These are phyloP conservation scores for Coniochaeta ligniaria DNA, from an alignment of 2,329 filamentous ascomycete species.

Conservation along the genomic window DNA sequence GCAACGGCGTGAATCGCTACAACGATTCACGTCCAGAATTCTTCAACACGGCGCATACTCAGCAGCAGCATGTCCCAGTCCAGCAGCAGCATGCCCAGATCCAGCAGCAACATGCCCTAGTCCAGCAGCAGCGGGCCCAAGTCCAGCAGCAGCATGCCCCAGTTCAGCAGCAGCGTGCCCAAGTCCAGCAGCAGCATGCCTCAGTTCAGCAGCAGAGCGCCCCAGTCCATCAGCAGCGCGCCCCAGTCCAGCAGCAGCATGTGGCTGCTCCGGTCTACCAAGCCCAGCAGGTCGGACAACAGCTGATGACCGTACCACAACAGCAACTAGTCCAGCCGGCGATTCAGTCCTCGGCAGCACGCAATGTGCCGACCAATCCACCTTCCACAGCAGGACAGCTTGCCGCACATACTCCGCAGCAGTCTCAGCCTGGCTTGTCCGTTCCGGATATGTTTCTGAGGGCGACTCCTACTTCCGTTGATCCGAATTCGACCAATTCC, in stretches of 20 bases:
- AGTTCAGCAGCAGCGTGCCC: constrained; percentile 5
- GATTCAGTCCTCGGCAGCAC: not conserved
- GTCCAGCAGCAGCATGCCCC: not conserved
- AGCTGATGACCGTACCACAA: not conserved
- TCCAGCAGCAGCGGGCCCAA: not conserved
- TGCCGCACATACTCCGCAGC: not conserved
- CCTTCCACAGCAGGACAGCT: not conserved
- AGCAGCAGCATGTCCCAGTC: constrained; percentile 9
- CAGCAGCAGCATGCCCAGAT: constrained; percentile 9
- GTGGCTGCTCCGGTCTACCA: not conserved
- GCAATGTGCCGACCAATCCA: not conserved
- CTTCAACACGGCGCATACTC: not conserved
- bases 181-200: not conserved
- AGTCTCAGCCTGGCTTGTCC: not conserved
- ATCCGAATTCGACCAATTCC: not conserved
- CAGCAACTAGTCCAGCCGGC: not conserved
- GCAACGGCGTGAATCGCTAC: not conserved
- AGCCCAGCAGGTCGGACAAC: not conserved
- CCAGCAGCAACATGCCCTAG: constrained; percentile 7
- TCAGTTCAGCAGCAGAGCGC: not conserved
- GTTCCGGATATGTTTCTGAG: not conserved
- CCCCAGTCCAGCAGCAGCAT: not conserved
- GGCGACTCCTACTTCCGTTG: not conserved
- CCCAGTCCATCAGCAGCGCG: not conserved
- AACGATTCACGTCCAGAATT: not conserved